Evolutionary conservation across 75 land plant species (phyloP), one percentile per base, ranked within the genome.

Genomic region (Pinus tabuliformis): DNA sequence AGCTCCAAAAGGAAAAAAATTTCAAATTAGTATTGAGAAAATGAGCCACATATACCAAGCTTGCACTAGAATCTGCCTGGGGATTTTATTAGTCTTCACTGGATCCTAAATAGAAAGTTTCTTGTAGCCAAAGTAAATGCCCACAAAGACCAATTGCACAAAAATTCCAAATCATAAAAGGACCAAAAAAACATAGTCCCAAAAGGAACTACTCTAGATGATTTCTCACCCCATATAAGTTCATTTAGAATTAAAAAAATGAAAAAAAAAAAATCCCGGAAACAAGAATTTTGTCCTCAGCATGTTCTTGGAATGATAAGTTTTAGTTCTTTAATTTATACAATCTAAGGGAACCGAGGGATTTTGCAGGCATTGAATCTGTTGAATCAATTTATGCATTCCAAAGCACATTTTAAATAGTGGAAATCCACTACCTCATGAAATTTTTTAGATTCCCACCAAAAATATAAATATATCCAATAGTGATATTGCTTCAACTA

Each of bases 121-220:
- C 80, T 86, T 94, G 86, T 85, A 94, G 14, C 95, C 95, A 13
- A 94, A 74, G 79, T 88, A 92, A 70, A 89, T 83, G 18, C 97
- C 92, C 24, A 94, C 83, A 81, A 90, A 94, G 1, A 92, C 95
- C 26, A 94, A 89, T 6, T 92, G 97, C 14, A 94, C 93, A n/a
- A 89, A 94, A 77, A 92, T 94, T 13, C 97, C 95, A 78, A 94
- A 92, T 95, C 97, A 94, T 36, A 94, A 76, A 49, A 86, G 71
- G 7, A 92, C 87, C 42, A 94, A 78, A 52, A 92, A 82, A 92
- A 94, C 97, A 92, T 94, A 18, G 95, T 94, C 56, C 95, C 91
- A 78, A 94, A 94, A n/a, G 97, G 95, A 28, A 94, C 95, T 20
- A 92, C 97, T 20, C 95, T 95, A 36, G 92, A 94, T 12, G 97